A percentile compares a stretch with the other conserved stretches of the same genome.
Conservation (phyloP, 2,329 filamentous ascomycete genomes). For the Emmonsia crescens region DNA sequence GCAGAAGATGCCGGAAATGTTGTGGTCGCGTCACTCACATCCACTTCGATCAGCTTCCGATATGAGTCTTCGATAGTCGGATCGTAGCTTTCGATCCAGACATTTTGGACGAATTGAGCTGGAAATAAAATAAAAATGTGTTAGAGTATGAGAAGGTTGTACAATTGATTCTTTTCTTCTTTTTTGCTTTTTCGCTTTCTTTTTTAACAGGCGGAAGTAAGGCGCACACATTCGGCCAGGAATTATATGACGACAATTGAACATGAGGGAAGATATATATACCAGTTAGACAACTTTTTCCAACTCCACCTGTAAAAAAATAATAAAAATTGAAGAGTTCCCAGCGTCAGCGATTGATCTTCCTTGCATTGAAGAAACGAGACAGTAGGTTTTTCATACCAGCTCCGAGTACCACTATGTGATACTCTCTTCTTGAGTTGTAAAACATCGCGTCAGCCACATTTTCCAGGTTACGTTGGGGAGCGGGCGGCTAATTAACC, state of each 20-base stretch:
- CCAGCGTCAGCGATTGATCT: not conserved
- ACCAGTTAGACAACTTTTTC: slow-evolving; percentile 89
- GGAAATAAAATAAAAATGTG: slow-evolving; percentile 8
- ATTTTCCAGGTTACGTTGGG: not conserved
- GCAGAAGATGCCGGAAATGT: not conserved
- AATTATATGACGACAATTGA: not conserved
- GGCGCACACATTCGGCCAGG: slow-evolving; percentile 9
- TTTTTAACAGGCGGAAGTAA: slow-evolving; percentile 5
- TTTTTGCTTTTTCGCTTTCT: not conserved
- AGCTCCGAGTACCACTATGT: slow-evolving; percentile 72
- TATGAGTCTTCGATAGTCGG: slow-evolving; percentile 84
- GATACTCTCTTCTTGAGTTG: slow-evolving; percentile 56
- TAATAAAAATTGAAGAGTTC: not conserved
- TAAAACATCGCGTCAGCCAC: slow-evolving; percentile 1
- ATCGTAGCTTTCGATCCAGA: slow-evolving; percentile 88
- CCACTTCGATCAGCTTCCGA: slow-evolving; percentile 77
- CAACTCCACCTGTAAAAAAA: slow-evolving; percentile 58
- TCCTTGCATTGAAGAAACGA: slow-evolving; percentile 6
- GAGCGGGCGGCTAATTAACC: not conserved
- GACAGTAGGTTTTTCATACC: slow-evolving; percentile 39
- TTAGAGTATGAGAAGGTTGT: not conserved
- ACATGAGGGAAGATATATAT: slow-evolving; percentile 23
- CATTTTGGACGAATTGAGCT: slow-evolving; percentile 90
- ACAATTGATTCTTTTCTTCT: not conserved
- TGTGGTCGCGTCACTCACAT: slow-evolving; percentile 50